Percentiles rank a stretch among this genome's conserved stretches.
phyloP scores from a whole-genome alignment of 1,139 yeast species.

The Zhuliangozyma blackwelliae region DNA sequence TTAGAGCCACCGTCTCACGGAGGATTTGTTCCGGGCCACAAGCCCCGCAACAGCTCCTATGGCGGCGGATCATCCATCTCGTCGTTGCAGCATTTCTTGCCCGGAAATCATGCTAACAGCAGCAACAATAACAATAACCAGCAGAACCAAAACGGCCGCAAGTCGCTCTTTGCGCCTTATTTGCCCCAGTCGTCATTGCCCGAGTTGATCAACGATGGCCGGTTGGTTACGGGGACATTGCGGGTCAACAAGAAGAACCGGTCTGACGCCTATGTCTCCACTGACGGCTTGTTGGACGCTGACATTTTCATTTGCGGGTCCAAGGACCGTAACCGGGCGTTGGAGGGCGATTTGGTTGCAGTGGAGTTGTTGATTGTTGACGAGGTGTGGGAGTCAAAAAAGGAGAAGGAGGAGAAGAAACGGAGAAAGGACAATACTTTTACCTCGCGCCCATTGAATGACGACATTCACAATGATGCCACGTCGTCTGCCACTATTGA shows the following conservation, averaged over 20 bases:
- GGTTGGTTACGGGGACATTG: conserved; percentile 85
- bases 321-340: conserved; percentile 95
- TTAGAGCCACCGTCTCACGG: conserved; percentile 44
- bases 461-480: conserved; percentile 70
- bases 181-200: conserved; percentile 92
- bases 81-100: conserved; percentile 45
- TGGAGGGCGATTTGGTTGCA: conserved; percentile 95
- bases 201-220: conserved; percentile 81
- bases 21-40: conserved; percentile 74
- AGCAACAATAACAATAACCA: conserved; percentile 13
- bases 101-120: conserved; percentile 19
- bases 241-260: conserved; percentile 94
- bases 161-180: conserved; percentile 92
- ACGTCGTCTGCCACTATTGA: conserved; percentile 38
- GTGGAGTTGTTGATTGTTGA: conserved; percentile 91
- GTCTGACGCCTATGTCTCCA: conserved; percentile 95
- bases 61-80: conserved; percentile 60
- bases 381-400: conserved; percentile 95
- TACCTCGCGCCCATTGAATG: conserved; percentile 39
- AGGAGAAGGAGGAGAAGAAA: conserved; percentile 95
- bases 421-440: conserved; percentile 72
- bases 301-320: conserved; percentile 98
- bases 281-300: conserved; percentile 92
- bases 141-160: conserved; percentile 45
- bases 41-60: conserved; percentile 63